Percentiles rank a stretch among this genome's conserved stretches.
Evolutionary conservation across 352 stramenopile species (phyloP).

Genomic region (Pythium sukuiense): DNA sequence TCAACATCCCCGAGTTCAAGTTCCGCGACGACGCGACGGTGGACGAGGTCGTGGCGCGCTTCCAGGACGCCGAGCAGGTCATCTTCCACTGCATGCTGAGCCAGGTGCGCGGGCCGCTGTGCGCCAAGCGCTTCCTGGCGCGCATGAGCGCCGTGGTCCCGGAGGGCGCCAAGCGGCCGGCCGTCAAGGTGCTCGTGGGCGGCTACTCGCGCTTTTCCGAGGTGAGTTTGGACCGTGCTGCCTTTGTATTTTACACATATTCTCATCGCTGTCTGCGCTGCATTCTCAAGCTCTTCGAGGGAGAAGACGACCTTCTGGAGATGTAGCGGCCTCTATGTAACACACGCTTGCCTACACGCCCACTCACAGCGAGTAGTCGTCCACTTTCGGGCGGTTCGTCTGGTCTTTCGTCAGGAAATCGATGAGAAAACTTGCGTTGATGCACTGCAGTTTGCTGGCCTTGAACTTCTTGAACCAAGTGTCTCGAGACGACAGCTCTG

Average conservation of each 20-base stretch:
- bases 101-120: slow-evolving; percentile 79
- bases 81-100: slow-evolving; percentile 91
- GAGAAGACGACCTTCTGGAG: slow-evolving; percentile 28
- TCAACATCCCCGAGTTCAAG: slow-evolving; percentile 79
- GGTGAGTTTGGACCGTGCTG: slow-evolving; percentile 22
- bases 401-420: slow-evolving; percentile 87
- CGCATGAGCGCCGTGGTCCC: slow-evolving; percentile 57
- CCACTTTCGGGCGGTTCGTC: slow-evolving; percentile 40
- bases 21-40: slow-evolving; percentile 85
- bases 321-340: slow-evolving; percentile 3
- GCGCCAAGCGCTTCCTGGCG: slow-evolving; percentile 69
- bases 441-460: slow-evolving; percentile 56
- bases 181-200: slow-evolving; percentile 67
- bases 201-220: slow-evolving; percentile 67
- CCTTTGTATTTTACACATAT: slow-evolving; percentile 5
- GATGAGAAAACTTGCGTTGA: slow-evolving; percentile 83
- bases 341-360: too few species aligned
- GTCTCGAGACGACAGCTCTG: slow-evolving; percentile 55
- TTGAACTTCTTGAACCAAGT: slow-evolving; percentile 76
- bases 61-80: slow-evolving; percentile 60
- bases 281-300: slow-evolving; percentile 24
- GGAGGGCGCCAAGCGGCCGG: slow-evolving; percentile 42
- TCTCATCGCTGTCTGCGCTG: slow-evolving; percentile 1
- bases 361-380: slow-evolving; percentile 50
- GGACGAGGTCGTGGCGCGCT: slow-evolving; percentile 66